phyloP scores from a whole-genome alignment of 345 rosid species.

The Limnanthes douglasii region DNA sequence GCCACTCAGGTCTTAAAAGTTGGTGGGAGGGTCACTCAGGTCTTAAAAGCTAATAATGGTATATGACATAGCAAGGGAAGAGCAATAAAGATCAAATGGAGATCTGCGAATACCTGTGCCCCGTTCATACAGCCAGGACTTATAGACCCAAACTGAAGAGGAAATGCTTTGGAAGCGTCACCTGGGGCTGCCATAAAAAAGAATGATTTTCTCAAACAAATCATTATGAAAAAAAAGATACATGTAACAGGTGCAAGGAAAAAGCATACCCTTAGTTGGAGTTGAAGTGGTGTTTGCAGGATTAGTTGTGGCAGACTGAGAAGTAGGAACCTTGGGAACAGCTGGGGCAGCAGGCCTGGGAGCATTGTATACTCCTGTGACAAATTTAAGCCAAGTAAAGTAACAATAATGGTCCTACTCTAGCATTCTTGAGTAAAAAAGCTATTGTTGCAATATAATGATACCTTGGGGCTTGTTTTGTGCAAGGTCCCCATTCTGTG shows the following conservation, averaged over 20 bases:
- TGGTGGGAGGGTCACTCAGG: no score
- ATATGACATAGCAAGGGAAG: not conserved
- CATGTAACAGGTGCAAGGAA: not conserved
- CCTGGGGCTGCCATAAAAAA: slow-evolving; percentile 18
- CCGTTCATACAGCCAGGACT: slow-evolving; percentile 70
- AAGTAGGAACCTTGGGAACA: slow-evolving; percentile 75
- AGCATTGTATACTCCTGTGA: slow-evolving; percentile 32
- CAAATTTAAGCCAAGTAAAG: not conserved
- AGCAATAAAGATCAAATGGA: slow-evolving; percentile 2
- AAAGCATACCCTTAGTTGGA: slow-evolving; percentile 39
- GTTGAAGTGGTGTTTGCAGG: slow-evolving; percentile 20
- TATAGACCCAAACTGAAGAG: slow-evolving; percentile 84
- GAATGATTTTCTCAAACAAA: not conserved
- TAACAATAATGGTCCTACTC: not conserved
- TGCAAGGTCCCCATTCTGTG: slow-evolving; percentile 42
- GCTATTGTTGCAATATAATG: not conserved
- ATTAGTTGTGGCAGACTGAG: slow-evolving; percentile 52
- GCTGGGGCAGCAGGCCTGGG: slow-evolving; percentile 22
- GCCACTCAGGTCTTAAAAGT: no score
- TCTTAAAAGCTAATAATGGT: not conserved
- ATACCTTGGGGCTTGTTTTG: slow-evolving; percentile 49
- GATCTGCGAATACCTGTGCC: slow-evolving; percentile 33
- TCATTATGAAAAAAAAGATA: not conserved
- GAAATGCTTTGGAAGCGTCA: slow-evolving; percentile 51
- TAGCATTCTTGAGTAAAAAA: not conserved